Evolutionary conservation across 345 rosid species (phyloP), one percentile per base, ranked within the genome.

Genomic region (Citrus maxima): DNA sequence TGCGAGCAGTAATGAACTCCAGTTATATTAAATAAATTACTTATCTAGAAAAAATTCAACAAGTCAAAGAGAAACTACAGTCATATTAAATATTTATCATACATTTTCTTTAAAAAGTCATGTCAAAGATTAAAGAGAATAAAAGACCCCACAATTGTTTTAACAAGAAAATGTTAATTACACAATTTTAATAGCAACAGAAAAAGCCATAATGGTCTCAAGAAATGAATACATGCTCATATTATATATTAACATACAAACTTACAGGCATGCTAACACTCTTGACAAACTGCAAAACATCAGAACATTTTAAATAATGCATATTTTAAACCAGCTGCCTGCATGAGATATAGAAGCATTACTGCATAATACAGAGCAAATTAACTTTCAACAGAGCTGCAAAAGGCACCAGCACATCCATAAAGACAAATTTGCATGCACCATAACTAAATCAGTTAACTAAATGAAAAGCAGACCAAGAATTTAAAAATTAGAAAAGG

Each of bases 241-340:
- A 46, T 30, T 32, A 58, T 55, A 73, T 56, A 80, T 65, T 67
- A 35, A 25, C 51, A 67, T 59, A 34, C 68, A 73, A 68, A 83
- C 90, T 90, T 85, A 84, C 86, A 69, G 81, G 80, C 38, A 63
- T n/a, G 73, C 72, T 74, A 70, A 87, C 67, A 81, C 25, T 65
- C 64, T 75, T 74, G 75, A 79, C 30, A 76, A 55, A 80, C 80
- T 78, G 67, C 60, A 12, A 82, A 81, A 78, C 46, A 78, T 70
- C 82, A 80, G 83, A 84, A 73, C 64, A 76, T 73, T 76, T 82
- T 67, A 84, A 83, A 76, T 62, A 79, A 84, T 19, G 46, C 67
- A 61, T 74, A 81, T 63, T 72, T 75, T 55, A 86, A 80, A 82
- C 74, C 69, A 63, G 83, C 77, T n/a, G 54, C 87, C 85, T 71